phyloP scores from a whole-genome alignment of 129 eudicot species.

The Tagetes erecta region DNA sequence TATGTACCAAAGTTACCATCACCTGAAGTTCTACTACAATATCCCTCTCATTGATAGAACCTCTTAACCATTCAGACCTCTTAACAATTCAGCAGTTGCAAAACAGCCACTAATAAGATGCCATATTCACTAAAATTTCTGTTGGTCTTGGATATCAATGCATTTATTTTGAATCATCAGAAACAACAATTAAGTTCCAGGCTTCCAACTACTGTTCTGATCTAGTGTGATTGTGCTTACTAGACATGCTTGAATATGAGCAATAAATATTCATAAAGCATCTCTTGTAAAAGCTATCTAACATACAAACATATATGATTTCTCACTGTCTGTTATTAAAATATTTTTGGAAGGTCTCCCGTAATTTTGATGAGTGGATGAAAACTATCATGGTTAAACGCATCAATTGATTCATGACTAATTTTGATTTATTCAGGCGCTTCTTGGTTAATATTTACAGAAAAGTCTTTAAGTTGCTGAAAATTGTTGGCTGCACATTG shows the following conservation, averaged over 20 bases:
- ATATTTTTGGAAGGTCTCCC: background rate
- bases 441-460: conserved; percentile 15
- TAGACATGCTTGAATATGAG: conserved; percentile 11
- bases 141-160: conserved; percentile 6
- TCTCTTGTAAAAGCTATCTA: background rate
- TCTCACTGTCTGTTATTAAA: background rate
- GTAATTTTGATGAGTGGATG: background rate
- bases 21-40: too few relatives aligned
- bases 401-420: background rate
- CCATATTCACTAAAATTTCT: background rate
- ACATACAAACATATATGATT: conserved; percentile 2
- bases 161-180: background rate
- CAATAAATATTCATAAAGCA: conserved; percentile 10
- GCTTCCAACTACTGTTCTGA: background rate
- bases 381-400: background rate
- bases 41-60: too few relatives aligned
- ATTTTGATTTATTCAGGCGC: conserved; percentile 35
- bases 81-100: too few relatives aligned
- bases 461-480: conserved; percentile 7
- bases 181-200: background rate
- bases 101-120: conserved; percentile 2
- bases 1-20: too few relatives aligned
- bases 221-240: background rate
- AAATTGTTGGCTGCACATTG: conserved; percentile 23
- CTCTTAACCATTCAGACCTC: too few relatives aligned